Base-by-base conservation (phyloP, 2,329 filamentous ascomycete genomes). In the Colletotrichum simmondsii region DNA sequence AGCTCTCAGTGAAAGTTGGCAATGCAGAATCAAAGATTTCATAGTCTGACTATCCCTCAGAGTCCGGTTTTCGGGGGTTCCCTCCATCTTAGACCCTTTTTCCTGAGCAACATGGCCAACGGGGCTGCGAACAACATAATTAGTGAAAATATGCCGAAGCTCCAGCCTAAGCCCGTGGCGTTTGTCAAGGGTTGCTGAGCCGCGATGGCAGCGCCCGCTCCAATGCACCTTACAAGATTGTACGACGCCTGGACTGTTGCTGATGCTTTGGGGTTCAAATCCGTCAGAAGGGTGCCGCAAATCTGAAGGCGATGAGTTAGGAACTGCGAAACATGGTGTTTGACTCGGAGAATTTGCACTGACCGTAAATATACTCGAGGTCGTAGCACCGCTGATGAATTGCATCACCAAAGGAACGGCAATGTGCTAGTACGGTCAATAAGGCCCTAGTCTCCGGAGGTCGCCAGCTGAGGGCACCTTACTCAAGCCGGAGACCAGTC, bases 311-410 rank as follows among this genome's bases (percentile, higher is more conserved):
- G 6, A 42, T 19, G 16, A 42, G 2, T 42, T 7, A 19, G 6
- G 16, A 19, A 42, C 14, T 14, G 37, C 4, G 14, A 14, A 42
- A 42, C 6, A 7, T 42, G 37, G 14, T 8, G 3, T 16, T 42
- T 7, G 16, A 19, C 3, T 42, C 2, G 16, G 16, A 3, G 3
- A 42, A 16, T 8, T 8, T 4, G 37, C 6, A 42, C 71, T 24
- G 28, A 75, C 71, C 46, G 65, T 72, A 49, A 72, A 75, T 12
- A 68, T 62, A n/a, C 67, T 69, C 4, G 68, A 65, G 3, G 68
- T 75, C 10, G 74, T 61, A 4, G 54, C 72, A n/a, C 74, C 74
- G 4, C 58, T 74, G 2, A 75, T 24, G 46, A 75, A 75, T 32
- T 75, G 74, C 68, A 75, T 74, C 5, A 72, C 37, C 19, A 75